These are phyloP conservation scores for Edaphochlamys debaryana DNA, from an alignment of 139 green algal species.

Conservation along the genomic window DNA sequence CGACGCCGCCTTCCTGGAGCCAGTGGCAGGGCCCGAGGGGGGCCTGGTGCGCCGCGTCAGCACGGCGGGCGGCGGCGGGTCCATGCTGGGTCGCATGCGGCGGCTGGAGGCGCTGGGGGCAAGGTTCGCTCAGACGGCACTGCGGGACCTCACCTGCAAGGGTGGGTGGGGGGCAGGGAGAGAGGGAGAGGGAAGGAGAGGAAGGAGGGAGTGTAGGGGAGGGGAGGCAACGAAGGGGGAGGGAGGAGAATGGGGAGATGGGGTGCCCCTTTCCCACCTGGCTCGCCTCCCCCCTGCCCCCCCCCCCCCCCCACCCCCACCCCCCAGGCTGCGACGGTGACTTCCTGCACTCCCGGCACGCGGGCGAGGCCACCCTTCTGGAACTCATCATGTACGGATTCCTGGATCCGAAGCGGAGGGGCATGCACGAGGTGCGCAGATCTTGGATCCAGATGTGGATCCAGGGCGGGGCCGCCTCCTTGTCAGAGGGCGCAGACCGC, in stretches of 20 bases:
- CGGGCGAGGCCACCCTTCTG: slow-evolving; percentile 53
- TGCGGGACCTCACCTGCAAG: slow-evolving; percentile 61
- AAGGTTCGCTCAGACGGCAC: slow-evolving; percentile 40
- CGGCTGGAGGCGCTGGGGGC: slow-evolving; percentile 62
- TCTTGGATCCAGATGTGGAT: not conserved
- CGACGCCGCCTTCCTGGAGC: not conserved
- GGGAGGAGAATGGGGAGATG: not conserved
- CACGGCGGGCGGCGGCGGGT: not conserved
- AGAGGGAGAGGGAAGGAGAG: not conserved
- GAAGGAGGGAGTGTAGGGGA: not conserved
- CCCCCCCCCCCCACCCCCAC: not conserved
- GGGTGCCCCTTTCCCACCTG: not conserved
- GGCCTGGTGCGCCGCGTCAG: not conserved
- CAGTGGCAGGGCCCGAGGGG: not conserved
- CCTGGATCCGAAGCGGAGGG: slow-evolving; percentile 56
- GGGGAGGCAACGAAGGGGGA: too few relatives aligned
- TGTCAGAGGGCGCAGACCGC: too few relatives aligned
- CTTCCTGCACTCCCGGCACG: slow-evolving; percentile 65
- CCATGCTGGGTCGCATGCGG: slow-evolving; percentile 71
- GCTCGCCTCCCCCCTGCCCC: too few relatives aligned
- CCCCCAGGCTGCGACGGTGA: slow-evolving; percentile 72
- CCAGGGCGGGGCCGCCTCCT: too few relatives aligned
- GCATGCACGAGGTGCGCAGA: not conserved
- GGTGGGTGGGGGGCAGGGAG: not conserved
- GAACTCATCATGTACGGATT: slow-evolving; percentile 79